Conservation (phyloP, 306 rosid species). For the Argentina anserina region DNA sequence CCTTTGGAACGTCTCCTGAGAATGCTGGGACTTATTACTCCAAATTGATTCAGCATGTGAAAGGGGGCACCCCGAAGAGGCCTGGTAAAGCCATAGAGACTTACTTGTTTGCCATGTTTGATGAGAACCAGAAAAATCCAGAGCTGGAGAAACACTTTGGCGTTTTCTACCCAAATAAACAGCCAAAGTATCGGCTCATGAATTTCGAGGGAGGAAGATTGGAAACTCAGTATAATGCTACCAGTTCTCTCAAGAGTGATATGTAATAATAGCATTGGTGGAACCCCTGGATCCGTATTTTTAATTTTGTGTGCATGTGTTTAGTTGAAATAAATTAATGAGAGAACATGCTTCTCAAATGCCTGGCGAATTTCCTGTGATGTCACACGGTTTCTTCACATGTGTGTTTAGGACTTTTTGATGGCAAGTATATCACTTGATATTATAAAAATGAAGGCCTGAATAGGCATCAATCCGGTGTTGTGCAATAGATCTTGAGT, state of each 20-base stretch:
- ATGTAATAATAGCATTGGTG: neutral
- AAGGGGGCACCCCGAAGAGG: slow-evolving; percentile 55
- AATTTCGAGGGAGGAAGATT: slow-evolving; percentile 23
- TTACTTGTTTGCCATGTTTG: slow-evolving; percentile 38
- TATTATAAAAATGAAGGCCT: too few relatives aligned
- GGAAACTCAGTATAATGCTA: slow-evolving; percentile 19
- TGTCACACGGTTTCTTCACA: too few relatives aligned
- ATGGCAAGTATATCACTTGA: too few relatives aligned
- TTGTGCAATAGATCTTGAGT: too few relatives aligned
- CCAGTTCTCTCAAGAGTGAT: slow-evolving; percentile 16
- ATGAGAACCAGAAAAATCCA: slow-evolving; percentile 31
- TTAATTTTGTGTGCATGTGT: neutral
- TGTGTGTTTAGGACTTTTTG: too few relatives aligned
- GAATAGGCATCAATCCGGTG: too few relatives aligned
- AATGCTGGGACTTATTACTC: slow-evolving; percentile 46
- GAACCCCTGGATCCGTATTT: neutral
- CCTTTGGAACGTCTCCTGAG: slow-evolving; percentile 31
- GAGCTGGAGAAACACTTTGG: slow-evolving; percentile 38
- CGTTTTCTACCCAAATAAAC: slow-evolving; percentile 29
- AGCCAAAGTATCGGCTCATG: slow-evolving; percentile 23
- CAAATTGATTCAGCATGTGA: slow-evolving; percentile 49
- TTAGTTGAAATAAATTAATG: neutral
- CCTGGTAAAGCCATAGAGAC: slow-evolving; percentile 40
- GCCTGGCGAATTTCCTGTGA: too few relatives aligned
- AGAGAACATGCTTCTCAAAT: neutral